Evolutionary conservation across 768 basidiomycete species (phyloP).

Genomic region (Porpolomopsis calyptriformis): DNA sequence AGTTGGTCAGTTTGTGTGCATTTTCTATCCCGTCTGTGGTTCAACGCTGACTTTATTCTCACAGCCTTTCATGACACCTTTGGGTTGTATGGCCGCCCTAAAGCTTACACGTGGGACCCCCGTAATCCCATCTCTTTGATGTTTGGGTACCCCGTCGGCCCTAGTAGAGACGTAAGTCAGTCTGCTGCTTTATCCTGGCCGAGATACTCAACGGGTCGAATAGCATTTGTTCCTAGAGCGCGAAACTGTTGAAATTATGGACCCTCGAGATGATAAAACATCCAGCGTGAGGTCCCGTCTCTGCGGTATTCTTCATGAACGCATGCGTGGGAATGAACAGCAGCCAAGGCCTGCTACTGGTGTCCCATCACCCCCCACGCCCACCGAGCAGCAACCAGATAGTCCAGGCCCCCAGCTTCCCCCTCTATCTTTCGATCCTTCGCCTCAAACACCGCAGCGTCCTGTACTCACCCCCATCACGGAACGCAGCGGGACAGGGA

Average conservation of each 20-base stretch:
- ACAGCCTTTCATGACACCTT: slow-evolving; percentile 80
- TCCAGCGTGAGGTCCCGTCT: slow-evolving; percentile 55
- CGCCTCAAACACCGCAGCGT: slow-evolving; percentile 6
- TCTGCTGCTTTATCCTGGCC: slow-evolving; percentile 1
- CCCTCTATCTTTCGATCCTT: slow-evolving; percentile 39
- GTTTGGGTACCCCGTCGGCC: slow-evolving; percentile 90
- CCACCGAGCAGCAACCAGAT: slow-evolving; percentile 24
- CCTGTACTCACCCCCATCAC: slow-evolving; percentile 54
- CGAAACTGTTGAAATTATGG: slow-evolving; percentile 66
- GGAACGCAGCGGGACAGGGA: slow-evolving; percentile 34
- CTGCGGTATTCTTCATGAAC: slow-evolving; percentile 48
- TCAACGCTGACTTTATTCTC: slow-evolving; percentile 7
- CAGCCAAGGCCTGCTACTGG: slow-evolving; percentile 12
- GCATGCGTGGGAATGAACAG: slow-evolving; percentile 39
- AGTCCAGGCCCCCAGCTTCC: slow-evolving; percentile 44
- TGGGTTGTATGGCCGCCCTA: slow-evolving; percentile 80
- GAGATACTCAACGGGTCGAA: slow-evolving; percentile 8
- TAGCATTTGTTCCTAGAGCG: slow-evolving; percentile 84
- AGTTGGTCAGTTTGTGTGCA: slow-evolving; percentile 47
- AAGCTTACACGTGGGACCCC: slow-evolving; percentile 82
- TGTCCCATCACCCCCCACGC: slow-evolving; percentile 24
- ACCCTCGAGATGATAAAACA: slow-evolving; percentile 70
- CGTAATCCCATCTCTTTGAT: slow-evolving; percentile 73
- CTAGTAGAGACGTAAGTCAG: slow-evolving; percentile 63
- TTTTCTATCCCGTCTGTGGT: neutral